phyloP scores from a whole-genome alignment of 2,329 filamentous ascomycete species.

The Fusarium sp. region DNA sequence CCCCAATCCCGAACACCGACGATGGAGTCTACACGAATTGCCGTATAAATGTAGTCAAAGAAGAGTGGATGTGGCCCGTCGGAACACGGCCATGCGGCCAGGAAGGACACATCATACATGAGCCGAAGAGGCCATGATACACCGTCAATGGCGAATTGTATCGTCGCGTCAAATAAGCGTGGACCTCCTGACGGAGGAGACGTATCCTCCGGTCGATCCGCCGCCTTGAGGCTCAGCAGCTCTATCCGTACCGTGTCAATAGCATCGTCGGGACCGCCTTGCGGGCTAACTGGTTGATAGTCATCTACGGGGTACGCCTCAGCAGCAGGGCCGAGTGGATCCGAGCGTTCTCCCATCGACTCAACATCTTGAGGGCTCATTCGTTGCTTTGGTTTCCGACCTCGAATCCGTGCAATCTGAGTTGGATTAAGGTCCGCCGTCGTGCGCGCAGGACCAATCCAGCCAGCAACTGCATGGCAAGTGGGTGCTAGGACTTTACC shows the following conservation, averaged over 20 bases:
- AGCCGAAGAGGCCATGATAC: conserved; percentile 75
- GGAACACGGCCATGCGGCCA: conserved; percentile 75
- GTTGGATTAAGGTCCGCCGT: conserved; percentile 76
- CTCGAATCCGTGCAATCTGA: conserved; percentile 79
- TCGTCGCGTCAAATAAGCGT: conserved; percentile 70
- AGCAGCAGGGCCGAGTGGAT: conserved; percentile 76
- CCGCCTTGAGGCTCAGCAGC: conserved; percentile 71
- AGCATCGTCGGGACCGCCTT: conserved; percentile 68
- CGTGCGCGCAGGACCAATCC: conserved; percentile 80
- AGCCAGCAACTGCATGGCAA: conserved; percentile 78
- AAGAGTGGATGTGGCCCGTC: conserved; percentile 78
- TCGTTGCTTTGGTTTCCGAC: conserved; percentile 69
- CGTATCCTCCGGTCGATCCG: conserved; percentile 49
- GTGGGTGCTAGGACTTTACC: conserved; percentile 83
- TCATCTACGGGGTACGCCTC: conserved; percentile 76
- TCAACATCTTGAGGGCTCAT: conserved; percentile 73
- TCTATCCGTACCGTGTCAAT: conserved; percentile 79
- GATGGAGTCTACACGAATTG: conserved; percentile 74
- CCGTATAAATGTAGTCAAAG: conserved; percentile 76
- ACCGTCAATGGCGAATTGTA: conserved; percentile 75
- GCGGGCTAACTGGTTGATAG: conserved; percentile 72
- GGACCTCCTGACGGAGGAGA: conserved; percentile 54
- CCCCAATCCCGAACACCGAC: conserved; percentile 78
- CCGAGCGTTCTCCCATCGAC: conserved; percentile 76
- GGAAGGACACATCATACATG: conserved; percentile 75